phyloP scores from a whole-genome alignment of 1,284 basidiomycete species.

The Pseudozyma thailandica region DNA sequence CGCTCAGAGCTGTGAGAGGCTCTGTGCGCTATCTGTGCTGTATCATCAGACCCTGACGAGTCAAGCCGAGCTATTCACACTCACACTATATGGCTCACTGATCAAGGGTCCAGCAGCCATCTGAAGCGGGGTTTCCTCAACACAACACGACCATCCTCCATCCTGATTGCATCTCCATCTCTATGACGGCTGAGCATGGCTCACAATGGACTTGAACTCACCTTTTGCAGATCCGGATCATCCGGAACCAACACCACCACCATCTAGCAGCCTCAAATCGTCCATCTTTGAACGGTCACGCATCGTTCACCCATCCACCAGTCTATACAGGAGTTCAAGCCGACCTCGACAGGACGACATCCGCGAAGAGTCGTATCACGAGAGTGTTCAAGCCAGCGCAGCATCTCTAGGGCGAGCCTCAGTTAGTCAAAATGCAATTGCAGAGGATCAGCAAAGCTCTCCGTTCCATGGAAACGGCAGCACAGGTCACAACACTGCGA shows the following conservation, averaged over 20 bases:
- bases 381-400: constrained; percentile 9
- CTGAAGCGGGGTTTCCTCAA: neutral
- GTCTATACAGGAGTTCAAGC: constrained; percentile 12
- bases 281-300: constrained; percentile 52
- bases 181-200: neutral
- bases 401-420: constrained; percentile 12
- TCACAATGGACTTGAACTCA: constrained; percentile 42
- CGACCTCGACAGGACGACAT: constrained; percentile 32
- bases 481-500: neutral
- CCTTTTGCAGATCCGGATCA: constrained; percentile 49
- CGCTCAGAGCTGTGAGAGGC: neutral
- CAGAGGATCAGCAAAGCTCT: neutral
- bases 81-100: neutral
- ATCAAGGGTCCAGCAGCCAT: constrained; percentile 10
- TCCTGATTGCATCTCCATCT: neutral
- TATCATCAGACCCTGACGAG: constrained; percentile 4
- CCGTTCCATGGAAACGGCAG: neutral
- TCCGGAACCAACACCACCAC: constrained; percentile 24
- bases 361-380: constrained; percentile 32
- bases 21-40: neutral
- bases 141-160: neutral
- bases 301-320: constrained; percentile 48
- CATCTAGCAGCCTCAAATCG: constrained; percentile 28
- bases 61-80: neutral
- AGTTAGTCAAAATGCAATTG: neutral